Evolutionary conservation across 768 basidiomycete species (phyloP).

Genomic region (Epithele typhae): DNA sequence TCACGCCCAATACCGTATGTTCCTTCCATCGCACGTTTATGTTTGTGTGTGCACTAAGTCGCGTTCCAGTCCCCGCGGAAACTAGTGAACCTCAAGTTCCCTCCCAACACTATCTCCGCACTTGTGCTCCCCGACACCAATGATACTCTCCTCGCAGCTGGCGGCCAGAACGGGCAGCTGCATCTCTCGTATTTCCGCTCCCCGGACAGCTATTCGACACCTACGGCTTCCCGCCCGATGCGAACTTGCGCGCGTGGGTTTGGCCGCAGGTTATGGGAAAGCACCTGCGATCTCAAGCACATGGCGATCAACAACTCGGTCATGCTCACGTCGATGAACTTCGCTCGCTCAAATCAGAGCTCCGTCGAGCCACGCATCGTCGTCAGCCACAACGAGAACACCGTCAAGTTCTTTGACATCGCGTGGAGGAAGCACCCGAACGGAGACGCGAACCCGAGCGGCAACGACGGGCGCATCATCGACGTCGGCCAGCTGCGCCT

Average conservation of each 20-base stretch:
- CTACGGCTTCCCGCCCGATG: constrained; percentile 2
- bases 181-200: constrained; percentile 51
- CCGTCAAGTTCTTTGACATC: constrained; percentile 78
- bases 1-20: constrained; percentile 42
- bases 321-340: constrained; percentile 55
- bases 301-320: constrained; percentile 86
- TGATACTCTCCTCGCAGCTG: constrained; percentile 66
- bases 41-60: background rate
- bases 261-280: constrained; percentile 44
- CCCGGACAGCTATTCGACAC: constrained; percentile 3
- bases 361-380: constrained; percentile 71
- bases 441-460: constrained; percentile 19
- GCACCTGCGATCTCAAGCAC: constrained; percentile 40
- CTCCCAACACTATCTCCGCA: constrained; percentile 60
- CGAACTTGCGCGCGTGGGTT: constrained; percentile 12
- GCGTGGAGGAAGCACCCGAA: constrained; percentile 40
- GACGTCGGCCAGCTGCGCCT: constrained; percentile 50
- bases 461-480: too few relatives aligned
- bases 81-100: constrained; percentile 52
- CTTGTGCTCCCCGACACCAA: constrained; percentile 46
- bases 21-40: constrained; percentile 1
- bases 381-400: constrained; percentile 84
- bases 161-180: constrained; percentile 70
- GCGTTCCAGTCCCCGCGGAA: constrained; percentile 32
- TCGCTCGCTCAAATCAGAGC: constrained; percentile 57